These are phyloP conservation scores for Peronosclerospora sorghi DNA, from an alignment of 352 stramenopile genomes.

Conservation along the genomic window DNA sequence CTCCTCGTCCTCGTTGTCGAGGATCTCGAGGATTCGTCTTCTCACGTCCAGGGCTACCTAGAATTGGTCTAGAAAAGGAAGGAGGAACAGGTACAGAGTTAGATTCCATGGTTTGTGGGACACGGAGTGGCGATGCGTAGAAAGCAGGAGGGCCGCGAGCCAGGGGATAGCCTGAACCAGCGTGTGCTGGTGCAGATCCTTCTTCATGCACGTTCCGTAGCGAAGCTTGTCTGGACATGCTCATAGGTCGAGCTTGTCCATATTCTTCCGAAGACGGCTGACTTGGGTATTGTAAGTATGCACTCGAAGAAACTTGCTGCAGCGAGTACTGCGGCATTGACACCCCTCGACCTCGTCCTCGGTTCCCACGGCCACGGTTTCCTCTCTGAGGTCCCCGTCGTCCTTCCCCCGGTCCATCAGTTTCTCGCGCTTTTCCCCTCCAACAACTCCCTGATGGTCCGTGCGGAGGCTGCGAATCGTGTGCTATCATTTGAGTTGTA, in stretches of 20 bases:
- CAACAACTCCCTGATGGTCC: slow-evolving; percentile 13
- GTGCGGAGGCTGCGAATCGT: slow-evolving; percentile 7
- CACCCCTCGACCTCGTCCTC: slow-evolving; percentile 18
- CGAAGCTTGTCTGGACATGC: too few relatives aligned
- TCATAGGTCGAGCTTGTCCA: slow-evolving; percentile 9
- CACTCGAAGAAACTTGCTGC: slow-evolving; percentile 9
- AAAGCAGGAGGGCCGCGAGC: slow-evolving; percentile 5
- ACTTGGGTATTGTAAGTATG: slow-evolving; percentile 11
- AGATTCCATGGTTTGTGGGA: slow-evolving; percentile 3
- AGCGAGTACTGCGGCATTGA: slow-evolving; percentile 12
- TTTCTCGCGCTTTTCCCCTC: slow-evolving; percentile 27
- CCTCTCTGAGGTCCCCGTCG: slow-evolving; percentile 18
- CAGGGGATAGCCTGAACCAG: slow-evolving; percentile 10
- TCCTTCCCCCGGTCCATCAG: slow-evolving; percentile 18
- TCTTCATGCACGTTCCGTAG: slow-evolving; percentile 8
- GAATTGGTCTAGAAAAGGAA: slow-evolving; percentile 7
- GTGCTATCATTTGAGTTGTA: slow-evolving; percentile 2
- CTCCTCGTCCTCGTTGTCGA: slow-evolving; percentile 18
- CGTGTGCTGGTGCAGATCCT: slow-evolving; percentile 1
- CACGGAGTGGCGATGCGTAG: slow-evolving; percentile 9
- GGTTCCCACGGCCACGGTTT: slow-evolving; percentile 19
- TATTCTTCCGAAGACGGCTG: slow-evolving; percentile 14
- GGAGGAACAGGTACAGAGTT: slow-evolving; percentile 9
- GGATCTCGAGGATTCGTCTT: slow-evolving; percentile 33
- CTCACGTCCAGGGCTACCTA: slow-evolving; percentile 8